phyloP scores from a whole-genome alignment of 1,139 yeast species.

The Hansenula lynferdii region DNA sequence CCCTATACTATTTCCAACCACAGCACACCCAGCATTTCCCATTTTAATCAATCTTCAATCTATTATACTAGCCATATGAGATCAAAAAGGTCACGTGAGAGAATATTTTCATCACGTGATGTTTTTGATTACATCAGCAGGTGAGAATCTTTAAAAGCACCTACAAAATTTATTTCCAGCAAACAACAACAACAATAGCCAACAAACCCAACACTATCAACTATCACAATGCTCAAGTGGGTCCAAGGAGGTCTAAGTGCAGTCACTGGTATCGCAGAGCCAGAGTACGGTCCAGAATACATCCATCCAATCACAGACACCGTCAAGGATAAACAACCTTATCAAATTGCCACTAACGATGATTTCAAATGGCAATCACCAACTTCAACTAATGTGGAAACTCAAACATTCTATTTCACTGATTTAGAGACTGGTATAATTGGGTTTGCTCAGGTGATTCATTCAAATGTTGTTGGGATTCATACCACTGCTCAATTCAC shows the following conservation, averaged over 20 bases:
- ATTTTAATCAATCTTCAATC: too few species aligned
- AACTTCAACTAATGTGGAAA: conserved; percentile 84
- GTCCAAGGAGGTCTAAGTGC: conserved; percentile 86
- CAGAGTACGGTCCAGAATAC: conserved; percentile 91
- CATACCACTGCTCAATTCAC: conserved; percentile 95
- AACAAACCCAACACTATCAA: neutral
- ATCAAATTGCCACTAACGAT: conserved; percentile 45
- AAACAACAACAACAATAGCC: neutral
- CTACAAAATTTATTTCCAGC: neutral
- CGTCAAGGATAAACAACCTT: conserved; percentile 50
- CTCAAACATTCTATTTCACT: conserved; percentile 85
- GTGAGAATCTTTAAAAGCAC: too few species aligned
- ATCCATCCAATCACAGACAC: conserved; percentile 76
- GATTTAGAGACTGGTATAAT: conserved; percentile 56
- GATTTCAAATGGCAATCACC: conserved; percentile 81
- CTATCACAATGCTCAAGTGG: conserved; percentile 70
- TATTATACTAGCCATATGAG: too few species aligned
- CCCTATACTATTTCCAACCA: too few species aligned
- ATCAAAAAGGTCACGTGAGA: too few species aligned
- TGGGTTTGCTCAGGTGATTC: conserved; percentile 93
- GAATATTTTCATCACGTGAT: too few species aligned
- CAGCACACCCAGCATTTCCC: too few species aligned
- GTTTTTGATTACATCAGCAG: too few species aligned
- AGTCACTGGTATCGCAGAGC: conserved; percentile 95
- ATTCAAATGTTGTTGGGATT: conserved; percentile 87